Evolutionary conservation across 495 filamentous ascomycete species (phyloP), one percentile per base, ranked within the genome.

Genomic region (Aspergillus leporis): DNA sequence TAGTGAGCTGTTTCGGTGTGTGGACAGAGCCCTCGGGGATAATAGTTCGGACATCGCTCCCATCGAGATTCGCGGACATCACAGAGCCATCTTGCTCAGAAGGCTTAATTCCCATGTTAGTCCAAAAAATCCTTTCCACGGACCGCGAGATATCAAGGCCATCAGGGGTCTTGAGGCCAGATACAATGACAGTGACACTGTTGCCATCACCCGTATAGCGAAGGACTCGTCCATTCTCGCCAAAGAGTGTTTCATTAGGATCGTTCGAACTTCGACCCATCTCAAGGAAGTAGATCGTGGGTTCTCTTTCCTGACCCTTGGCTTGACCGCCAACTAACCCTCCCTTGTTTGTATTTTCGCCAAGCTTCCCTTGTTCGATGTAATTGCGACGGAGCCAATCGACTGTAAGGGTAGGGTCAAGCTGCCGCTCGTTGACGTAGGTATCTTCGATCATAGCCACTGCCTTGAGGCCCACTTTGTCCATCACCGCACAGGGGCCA

Each of bases 381-480:
- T 73, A 81, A 14, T 68, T 61, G 16, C 64, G 64, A 18, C 71
- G 61, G 12, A 82, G 64, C 30, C 49, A 81, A 51, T 70, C 59
- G 7, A 80, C 58, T 0, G 70, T 75, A 7, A 60, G 58, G 22
- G 61, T 61, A 0, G 60, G 9, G 19, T 61, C 62, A 0, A 82
- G 65, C 5, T 62, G 63, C n/a, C 78, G 71, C 56, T 81, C 78
- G 12, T 69, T 16, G 34, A 81, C 66, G 61, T 76, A 76, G 48
- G 74, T 66, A 6, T 59, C 41, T 52, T 78, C 75, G 43, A 78
- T 76, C 32, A 66, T 63, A 1, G 70, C 67, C 7, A 84, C 75
- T 0, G 81, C 83, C 51, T 83, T 79, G 5, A 84, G 68, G 3
- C 81, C 81, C 21, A 83, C 70, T 13, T 63, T 23, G 47, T 73